Evolutionary conservation across 2,329 filamentous ascomycete species (phyloP), one percentile per base, ranked within the genome.

Genomic region (Cytospora chrysosperma): DNA sequence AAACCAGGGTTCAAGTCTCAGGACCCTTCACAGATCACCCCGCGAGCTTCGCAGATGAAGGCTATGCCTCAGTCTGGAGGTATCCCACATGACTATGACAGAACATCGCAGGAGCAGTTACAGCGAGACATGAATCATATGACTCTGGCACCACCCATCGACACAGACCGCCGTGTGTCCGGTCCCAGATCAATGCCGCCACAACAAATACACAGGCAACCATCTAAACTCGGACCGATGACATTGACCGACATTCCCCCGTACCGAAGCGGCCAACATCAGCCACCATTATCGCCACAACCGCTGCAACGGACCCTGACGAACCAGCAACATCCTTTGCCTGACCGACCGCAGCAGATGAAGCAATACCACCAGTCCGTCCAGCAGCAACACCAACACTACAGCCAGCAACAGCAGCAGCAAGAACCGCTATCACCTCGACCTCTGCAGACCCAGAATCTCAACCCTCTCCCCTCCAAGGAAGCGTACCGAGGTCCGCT

Each of bases 51-150:
- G n/a, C 74, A 76, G 61, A 78, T 76, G 56, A 79, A 79, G 61
- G 76, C 83, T 50, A 77, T 79, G 68, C 80, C 82, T 19, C 78
- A 80, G 7, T 78, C 81, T 7, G 72, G 78, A 4, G 75, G 78
- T 21, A 80, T 81, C 59, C 85, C 85, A 4, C 79, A 81, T 10
- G 86, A 88, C 63, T 87, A 88, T 68, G 86, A 89, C 68, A 78
- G 80, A 53, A 81, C 83, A 50, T 72, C 88, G 50, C 86, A 87
- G 65, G 82, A 85, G 47, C 85, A 89, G 71, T 74, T 90, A n/a
- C 85, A 85, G 68, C 81, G 82, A 63, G 87, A 89, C 66, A 84
- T 89, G 77, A 79, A 79, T 32, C 79, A 80, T 68, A 75, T 89
- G 68, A 85, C 82, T 61, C 74, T 89, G 52, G 76, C 75, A 9